phyloP scores from a whole-genome alignment of 768 basidiomycete species.

The Russula vinacea region DNA sequence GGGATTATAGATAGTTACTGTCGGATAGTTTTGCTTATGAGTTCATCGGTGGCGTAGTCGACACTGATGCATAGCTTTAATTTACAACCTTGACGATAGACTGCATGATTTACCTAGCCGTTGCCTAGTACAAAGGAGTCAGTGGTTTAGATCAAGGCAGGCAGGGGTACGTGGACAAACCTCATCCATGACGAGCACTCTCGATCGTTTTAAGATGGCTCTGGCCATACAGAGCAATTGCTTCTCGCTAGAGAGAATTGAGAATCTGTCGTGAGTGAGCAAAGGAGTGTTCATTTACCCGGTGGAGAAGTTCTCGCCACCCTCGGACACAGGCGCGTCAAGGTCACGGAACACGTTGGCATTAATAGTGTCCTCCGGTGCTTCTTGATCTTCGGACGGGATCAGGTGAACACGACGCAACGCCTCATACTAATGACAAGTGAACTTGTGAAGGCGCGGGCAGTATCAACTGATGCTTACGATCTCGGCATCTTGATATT shows the following conservation, averaged over 20 bases:
- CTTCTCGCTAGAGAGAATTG: constrained; percentile 52
- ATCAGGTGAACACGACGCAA: constrained; percentile 82
- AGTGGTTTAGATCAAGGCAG: not conserved
- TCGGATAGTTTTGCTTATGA: constrained; percentile 78
- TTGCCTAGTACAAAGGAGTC: constrained; percentile 45
- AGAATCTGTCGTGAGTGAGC: constrained; percentile 1
- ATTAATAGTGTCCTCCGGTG: constrained; percentile 53
- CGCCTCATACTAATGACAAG: constrained; percentile 60
- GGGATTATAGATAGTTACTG: constrained; percentile 47
- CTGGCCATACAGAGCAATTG: constrained; percentile 88
- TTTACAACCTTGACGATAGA: not conserved
- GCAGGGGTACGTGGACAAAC: constrained; percentile 35
- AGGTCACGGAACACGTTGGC: constrained; percentile 73
- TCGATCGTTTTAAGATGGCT: constrained; percentile 76
- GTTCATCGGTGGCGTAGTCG: constrained; percentile 85
- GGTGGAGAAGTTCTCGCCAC: constrained; percentile 86
- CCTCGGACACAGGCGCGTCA: constrained; percentile 73
- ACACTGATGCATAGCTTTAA: constrained; percentile 44
- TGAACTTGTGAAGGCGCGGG: constrained; percentile 8
- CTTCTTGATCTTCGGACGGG: constrained; percentile 50
- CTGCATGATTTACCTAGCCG: constrained; percentile 49
- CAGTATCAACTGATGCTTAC: constrained; percentile 41
- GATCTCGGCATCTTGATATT: constrained; percentile 81
- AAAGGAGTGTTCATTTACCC: constrained; percentile 46
- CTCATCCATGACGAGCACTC: constrained; percentile 82